phyloP scores from a whole-genome alignment of 23 red algal species.

The Gracilaria vermiculophylla region DNA sequence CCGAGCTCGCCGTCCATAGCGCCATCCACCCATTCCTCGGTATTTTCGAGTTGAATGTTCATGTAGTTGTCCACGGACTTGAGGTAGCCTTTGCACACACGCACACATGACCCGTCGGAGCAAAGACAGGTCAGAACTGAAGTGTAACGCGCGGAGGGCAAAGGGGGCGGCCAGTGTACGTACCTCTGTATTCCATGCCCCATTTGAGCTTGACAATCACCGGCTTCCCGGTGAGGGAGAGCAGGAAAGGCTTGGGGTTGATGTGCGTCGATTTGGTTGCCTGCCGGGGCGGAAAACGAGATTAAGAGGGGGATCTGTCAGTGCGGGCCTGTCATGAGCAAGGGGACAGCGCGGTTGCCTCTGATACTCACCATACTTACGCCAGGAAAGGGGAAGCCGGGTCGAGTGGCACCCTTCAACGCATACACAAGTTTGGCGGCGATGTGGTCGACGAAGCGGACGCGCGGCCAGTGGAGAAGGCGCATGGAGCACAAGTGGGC shows the following conservation, averaged over 20 bases:
- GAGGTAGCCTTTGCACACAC: constrained; percentile 46
- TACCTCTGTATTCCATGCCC: constrained; percentile 96
- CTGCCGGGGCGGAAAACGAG: background rate
- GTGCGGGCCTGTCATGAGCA: too few relatives aligned
- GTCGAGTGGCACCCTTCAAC: too few relatives aligned
- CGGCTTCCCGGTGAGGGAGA: constrained; percentile 74
- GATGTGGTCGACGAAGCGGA: too few relatives aligned
- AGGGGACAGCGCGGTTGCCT: too few relatives aligned
- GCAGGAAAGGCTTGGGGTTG: constrained; percentile 89
- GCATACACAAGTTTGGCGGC: too few relatives aligned
- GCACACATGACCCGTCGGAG: too few relatives aligned
- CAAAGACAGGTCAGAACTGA: background rate
- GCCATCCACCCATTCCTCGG: constrained; percentile 89
- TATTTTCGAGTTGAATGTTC: constrained; percentile 85
- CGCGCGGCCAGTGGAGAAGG: too few relatives aligned
- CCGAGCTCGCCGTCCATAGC: constrained; percentile 78
- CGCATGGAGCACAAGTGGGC: too few relatives aligned
- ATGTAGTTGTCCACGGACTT: constrained; percentile 90
- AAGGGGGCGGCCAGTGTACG: background rate
- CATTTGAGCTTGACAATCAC: constrained; percentile 97
- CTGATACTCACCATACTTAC: too few relatives aligned
- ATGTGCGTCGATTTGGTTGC: constrained; percentile 42
- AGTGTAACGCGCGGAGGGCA: background rate
- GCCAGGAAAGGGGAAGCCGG: too few relatives aligned
- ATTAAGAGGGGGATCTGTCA: background rate